Percentiles rank a stretch among this genome's conserved stretches.
Evolutionary conservation across 2,329 filamentous ascomycete species (phyloP).

Genomic region (Pyricularia sp.): DNA sequence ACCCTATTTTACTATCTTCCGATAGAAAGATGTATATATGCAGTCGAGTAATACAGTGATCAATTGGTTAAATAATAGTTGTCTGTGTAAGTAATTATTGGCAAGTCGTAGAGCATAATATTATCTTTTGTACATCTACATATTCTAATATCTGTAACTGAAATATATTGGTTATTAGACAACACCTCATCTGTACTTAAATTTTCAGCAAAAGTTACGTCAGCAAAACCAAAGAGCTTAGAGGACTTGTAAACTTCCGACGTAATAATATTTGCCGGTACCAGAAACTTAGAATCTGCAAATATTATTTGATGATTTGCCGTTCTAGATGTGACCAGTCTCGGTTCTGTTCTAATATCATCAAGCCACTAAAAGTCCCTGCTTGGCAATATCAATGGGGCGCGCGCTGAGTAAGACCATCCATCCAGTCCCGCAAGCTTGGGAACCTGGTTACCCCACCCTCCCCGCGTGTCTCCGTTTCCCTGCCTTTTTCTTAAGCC

Average conservation of each 20-base stretch:
- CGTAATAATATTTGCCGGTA: not conserved
- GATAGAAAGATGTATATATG: too few species aligned
- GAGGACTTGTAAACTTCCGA: not conserved
- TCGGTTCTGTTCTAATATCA: not conserved
- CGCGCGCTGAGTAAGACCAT: not conserved
- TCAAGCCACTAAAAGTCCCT: not conserved
- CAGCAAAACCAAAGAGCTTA: not conserved
- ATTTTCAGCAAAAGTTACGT: not conserved
- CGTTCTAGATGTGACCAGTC: not conserved
- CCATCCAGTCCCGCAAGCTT: not conserved
- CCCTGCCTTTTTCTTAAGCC: not conserved
- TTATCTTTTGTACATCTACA: not conserved
- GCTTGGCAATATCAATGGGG: not conserved
- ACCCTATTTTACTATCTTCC: accelerated
- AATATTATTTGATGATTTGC: not conserved
- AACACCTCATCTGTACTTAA: not conserved
- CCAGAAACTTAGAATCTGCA: not conserved
- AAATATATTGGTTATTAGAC: not conserved
- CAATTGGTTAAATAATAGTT: not conserved
- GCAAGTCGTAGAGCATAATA: not conserved
- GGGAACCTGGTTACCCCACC: not conserved
- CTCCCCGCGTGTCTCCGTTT: not conserved
- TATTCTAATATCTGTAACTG: not conserved
- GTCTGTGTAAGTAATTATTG: not conserved
- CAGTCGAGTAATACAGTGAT: not conserved